These are phyloP conservation scores for Sutorius eximius DNA, from an alignment of 1,284 basidiomycete species.

Conservation along the genomic window DNA sequence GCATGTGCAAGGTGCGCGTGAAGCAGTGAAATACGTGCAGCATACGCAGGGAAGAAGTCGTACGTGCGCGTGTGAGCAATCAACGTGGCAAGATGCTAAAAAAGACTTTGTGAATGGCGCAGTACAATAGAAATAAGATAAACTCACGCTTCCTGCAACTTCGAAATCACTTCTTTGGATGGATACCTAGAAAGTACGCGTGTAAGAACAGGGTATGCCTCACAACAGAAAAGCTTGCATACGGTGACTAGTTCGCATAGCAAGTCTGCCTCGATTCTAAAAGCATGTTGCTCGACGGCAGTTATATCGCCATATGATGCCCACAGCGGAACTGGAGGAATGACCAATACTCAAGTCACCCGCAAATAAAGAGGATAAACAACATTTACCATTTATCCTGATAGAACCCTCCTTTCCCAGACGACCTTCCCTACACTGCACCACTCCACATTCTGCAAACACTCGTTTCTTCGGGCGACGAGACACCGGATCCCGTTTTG, in stretches of 20 bases:
- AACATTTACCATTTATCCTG: slow-evolving; percentile 27
- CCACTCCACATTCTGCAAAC: slow-evolving; percentile 65
- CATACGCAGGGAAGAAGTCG: slow-evolving; percentile 54
- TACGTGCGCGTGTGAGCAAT: slow-evolving; percentile 63
- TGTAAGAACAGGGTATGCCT: neutral
- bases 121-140: neutral
- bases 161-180: slow-evolving; percentile 67
- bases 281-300: slow-evolving; percentile 49
- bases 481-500: slow-evolving; percentile 70
- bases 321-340: slow-evolving; percentile 41
- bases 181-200: slow-evolving; percentile 44
- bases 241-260: slow-evolving; percentile 66
- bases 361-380: neutral
- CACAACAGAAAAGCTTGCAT: slow-evolving; percentile 21
- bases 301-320: slow-evolving; percentile 50
- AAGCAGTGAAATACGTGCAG: slow-evolving; percentile 62
- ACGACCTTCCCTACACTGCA: slow-evolving; percentile 28
- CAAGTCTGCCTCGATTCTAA: slow-evolving; percentile 68
- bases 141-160: slow-evolving; percentile 49
- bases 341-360: neutral
- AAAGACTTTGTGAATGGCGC: neutral
- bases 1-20: slow-evolving; percentile 74
- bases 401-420: slow-evolving; percentile 14
- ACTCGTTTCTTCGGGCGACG: slow-evolving; percentile 68
- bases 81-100: slow-evolving; percentile 52